phyloP scores from a whole-genome alignment of 495 filamentous ascomycete genomes.

The Aspergillus haitiensis region DNA sequence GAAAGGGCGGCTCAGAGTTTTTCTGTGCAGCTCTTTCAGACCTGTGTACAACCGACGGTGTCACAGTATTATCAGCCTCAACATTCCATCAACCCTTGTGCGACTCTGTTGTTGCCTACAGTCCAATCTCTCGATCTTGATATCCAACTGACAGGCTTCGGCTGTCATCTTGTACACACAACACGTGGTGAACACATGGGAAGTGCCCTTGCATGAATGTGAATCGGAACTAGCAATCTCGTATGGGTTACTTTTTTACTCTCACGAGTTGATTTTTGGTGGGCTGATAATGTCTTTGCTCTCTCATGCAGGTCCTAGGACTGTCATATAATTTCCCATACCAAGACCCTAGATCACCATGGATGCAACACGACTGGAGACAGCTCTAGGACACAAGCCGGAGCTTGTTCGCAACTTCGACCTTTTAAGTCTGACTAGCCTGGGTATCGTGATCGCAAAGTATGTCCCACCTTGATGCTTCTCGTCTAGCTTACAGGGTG shows the following conservation, averaged over 20 bases:
- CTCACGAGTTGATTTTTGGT: neutral
- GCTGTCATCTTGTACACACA: neutral
- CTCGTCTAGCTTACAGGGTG: too few relatives aligned
- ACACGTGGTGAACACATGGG: slow-evolving; percentile 11
- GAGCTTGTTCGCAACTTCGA: slow-evolving; percentile 42
- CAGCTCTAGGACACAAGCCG: slow-evolving; percentile 48
- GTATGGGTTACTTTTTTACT: neutral
- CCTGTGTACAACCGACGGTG: neutral
- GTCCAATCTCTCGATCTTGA: neutral
- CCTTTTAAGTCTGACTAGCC: slow-evolving; percentile 44
- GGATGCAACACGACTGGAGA: slow-evolving; percentile 44
- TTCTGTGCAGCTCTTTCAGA: neutral
- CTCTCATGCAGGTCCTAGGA: neutral
- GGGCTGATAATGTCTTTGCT: too few relatives aligned
- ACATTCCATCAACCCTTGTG: neutral
- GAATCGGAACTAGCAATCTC: neutral
- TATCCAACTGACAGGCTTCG: neutral
- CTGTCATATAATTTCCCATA: too few relatives aligned
- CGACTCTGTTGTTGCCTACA: neutral
- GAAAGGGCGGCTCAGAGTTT: neutral
- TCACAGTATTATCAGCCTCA: neutral
- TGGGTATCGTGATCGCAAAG: slow-evolving; percentile 51
- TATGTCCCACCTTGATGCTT: slow-evolving; percentile 19
- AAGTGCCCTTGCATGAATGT: slow-evolving; percentile 9
- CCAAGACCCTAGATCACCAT: slow-evolving; percentile 10